phyloP scores from a whole-genome alignment of 768 basidiomycete species.

The Mrakia gelida region DNA sequence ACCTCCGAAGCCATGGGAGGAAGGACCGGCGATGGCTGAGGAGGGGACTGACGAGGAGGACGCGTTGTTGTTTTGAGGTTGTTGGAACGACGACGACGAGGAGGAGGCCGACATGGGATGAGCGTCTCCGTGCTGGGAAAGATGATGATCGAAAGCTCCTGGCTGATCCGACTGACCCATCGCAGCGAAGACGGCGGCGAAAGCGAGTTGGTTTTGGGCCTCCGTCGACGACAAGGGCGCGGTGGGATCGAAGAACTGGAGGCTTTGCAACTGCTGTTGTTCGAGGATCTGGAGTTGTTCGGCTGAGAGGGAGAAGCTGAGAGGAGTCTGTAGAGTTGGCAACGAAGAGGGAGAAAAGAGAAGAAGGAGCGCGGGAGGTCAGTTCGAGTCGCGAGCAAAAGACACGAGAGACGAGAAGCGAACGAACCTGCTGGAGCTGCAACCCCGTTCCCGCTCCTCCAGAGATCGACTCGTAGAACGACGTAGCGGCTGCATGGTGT shows the following conservation, averaged over 20 bases:
- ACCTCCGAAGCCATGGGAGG: not conserved
- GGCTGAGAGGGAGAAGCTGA: not conserved
- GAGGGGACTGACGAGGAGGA: not conserved
- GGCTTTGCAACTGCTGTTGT: not conserved
- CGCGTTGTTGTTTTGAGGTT: not conserved
- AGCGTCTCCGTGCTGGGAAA: not conserved
- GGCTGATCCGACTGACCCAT: too few species aligned
- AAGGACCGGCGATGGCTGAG: not conserved
- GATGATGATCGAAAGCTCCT: not conserved
- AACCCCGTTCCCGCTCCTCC: not conserved
- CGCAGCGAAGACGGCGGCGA: not conserved
- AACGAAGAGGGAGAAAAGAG: not conserved
- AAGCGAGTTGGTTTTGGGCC: not conserved
- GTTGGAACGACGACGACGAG: not conserved
- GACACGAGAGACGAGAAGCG: not conserved
- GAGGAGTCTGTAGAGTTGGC: not conserved
- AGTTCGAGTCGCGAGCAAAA: not conserved
- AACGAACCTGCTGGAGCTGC: not conserved
- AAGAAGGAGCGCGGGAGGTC: too few species aligned
- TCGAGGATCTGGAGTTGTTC: not conserved
- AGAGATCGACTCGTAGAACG: not conserved
- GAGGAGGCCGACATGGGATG: not conserved
- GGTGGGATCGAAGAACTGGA: not conserved
- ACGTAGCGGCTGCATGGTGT: not conserved
- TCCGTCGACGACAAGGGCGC: not conserved